These are phyloP conservation scores for Mycosarcoma mackinlayi DNA, from an alignment of 1,284 basidiomycete species.

Conservation along the genomic window DNA sequence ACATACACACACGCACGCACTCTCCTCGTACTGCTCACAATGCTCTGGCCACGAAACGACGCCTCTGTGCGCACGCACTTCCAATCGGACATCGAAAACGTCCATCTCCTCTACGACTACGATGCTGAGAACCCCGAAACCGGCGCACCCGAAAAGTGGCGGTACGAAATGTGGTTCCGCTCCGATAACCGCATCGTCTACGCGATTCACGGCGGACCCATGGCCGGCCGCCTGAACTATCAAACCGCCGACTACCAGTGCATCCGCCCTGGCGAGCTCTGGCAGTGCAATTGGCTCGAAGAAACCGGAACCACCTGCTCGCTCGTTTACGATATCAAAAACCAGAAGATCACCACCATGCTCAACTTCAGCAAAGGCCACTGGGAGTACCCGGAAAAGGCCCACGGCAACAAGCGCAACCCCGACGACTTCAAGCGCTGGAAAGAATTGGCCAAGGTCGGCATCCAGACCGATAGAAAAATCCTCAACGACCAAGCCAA, in stretches of 20 bases:
- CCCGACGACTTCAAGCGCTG: constrained; percentile 63
- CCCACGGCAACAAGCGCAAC: constrained; percentile 67
- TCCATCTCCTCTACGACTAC: constrained; percentile 51
- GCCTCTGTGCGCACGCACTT: constrained; percentile 24
- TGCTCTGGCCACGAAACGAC: constrained; percentile 51
- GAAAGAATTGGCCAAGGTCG: constrained; percentile 62
- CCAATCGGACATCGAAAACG: constrained; percentile 39
- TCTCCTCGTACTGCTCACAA: background rate
- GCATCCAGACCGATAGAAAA: constrained; percentile 58
- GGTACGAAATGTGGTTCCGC: constrained; percentile 66
- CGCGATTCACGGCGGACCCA: constrained; percentile 63
- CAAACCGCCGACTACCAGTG: constrained; percentile 65
- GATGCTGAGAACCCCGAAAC: constrained; percentile 51
- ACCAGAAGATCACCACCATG: constrained; percentile 63
- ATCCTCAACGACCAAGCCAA: constrained; percentile 66
- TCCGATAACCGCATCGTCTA: constrained; percentile 66
- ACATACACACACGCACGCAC: background rate
- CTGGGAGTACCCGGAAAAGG: constrained; percentile 62
- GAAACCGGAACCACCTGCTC: constrained; percentile 68
- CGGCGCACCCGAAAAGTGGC: constrained; percentile 53
- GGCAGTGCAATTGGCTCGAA: constrained; percentile 66
- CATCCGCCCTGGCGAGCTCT: constrained; percentile 57
- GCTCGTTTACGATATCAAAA: constrained; percentile 61
- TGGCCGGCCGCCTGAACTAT: constrained; percentile 65
- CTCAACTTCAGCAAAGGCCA: constrained; percentile 66